Evolutionary conservation across 345 rosid genomes (phyloP).

Genomic region (Geranium brycei): DNA sequence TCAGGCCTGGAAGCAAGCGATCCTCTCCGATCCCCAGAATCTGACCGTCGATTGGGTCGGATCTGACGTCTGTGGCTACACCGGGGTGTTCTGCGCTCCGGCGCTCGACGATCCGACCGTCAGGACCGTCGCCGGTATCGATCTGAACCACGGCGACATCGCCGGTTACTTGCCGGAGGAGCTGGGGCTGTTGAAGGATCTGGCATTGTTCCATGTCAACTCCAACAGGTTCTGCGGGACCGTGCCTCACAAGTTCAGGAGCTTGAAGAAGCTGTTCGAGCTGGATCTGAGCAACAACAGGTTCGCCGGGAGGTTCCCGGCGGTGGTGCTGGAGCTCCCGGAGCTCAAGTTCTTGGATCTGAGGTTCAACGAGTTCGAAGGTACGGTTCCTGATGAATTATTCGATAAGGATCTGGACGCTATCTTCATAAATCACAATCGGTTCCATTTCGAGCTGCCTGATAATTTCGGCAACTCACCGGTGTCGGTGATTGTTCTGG

Average conservation of each 20-base stretch:
- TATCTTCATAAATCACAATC: conserved; percentile 66
- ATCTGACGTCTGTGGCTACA: conserved; percentile 54
- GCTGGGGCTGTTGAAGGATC: conserved; percentile 68
- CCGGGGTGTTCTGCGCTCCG: conserved; percentile 46
- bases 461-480: conserved; percentile 77
- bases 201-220: conserved; percentile 78
- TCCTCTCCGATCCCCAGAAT: conserved; percentile 65
- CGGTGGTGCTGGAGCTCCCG: conserved; percentile 47
- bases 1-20: conserved; percentile 83
- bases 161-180: conserved; percentile 77
- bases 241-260: conserved; percentile 42
- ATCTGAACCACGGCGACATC: conserved; percentile 79
- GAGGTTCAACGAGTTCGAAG: conserved; percentile 79
- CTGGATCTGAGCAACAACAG: conserved; percentile 90
- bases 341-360: conserved; percentile 63
- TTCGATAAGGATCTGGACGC: conserved; percentile 66
- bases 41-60: conserved; percentile 56
- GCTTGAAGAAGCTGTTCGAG: conserved; percentile 51
- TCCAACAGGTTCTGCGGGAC: conserved; percentile 75
- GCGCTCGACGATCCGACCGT: conserved; percentile 44
- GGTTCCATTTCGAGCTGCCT: conserved; percentile 66
- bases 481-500: conserved; percentile 69
- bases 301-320: conserved; percentile 71
- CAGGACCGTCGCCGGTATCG: conserved; percentile 71
- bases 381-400: conserved; percentile 55